A percentile compares a stretch with the other conserved stretches of the same genome.
phyloP scores from a whole-genome alignment of 2,329 filamentous ascomycete species.

The Epichloe uncinata region DNA sequence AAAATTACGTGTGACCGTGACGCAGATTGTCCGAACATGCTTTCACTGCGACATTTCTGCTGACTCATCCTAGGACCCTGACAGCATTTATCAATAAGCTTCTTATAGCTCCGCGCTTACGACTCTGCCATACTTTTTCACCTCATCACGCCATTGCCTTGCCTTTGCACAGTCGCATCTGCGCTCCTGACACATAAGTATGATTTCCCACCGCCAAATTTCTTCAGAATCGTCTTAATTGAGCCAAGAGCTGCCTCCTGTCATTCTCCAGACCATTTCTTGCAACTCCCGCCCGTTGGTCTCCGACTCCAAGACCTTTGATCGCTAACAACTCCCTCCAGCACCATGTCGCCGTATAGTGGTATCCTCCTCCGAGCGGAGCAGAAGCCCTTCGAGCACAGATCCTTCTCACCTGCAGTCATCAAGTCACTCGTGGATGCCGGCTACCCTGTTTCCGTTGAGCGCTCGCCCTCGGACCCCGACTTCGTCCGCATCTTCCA shows the following conservation, averaged over 20 bases:
- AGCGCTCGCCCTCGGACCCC: slow-evolving; percentile 29
- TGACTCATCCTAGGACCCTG: neutral
- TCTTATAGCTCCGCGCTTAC: neutral
- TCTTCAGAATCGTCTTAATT: neutral
- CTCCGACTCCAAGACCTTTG: neutral
- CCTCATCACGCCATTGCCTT: neutral
- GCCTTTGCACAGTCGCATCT: neutral
- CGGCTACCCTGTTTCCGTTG: slow-evolving; percentile 55
- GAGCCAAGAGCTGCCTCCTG: neutral
- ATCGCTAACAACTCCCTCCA: neutral
- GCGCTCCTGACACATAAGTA: neutral
- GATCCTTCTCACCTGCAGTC: slow-evolving; percentile 28
- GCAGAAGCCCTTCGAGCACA: slow-evolving; percentile 27
- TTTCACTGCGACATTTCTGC: neutral
- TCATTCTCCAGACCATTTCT: neutral
- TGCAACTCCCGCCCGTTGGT: neutral
- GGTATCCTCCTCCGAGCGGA: slow-evolving; percentile 42
- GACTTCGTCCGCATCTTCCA: slow-evolving; percentile 45
- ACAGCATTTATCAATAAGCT: neutral
- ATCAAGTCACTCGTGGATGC: slow-evolving; percentile 47
- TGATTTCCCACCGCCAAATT: neutral
- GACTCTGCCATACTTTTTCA: neutral
- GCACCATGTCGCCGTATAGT: slow-evolving; percentile 16
- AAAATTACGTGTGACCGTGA: too few relatives aligned
- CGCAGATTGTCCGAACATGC: too few relatives aligned